Percentiles rank a stretch among this genome's conserved stretches.
These are phyloP conservation scores for Cercophora newfieldiana DNA, from an alignment of 495 filamentous ascomycete genomes.

Conservation along the genomic window DNA sequence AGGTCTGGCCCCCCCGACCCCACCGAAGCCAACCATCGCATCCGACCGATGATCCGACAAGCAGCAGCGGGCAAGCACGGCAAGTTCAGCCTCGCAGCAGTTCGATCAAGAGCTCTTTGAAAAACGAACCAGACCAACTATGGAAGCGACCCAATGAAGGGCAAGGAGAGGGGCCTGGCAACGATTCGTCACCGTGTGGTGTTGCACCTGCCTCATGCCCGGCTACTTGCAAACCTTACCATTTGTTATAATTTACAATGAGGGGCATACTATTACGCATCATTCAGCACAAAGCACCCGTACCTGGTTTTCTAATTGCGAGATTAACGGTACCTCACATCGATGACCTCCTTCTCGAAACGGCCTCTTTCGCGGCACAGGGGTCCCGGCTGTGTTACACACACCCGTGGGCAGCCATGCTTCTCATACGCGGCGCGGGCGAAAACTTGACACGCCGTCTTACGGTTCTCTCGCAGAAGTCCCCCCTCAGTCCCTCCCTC, in stretches of 20 bases:
- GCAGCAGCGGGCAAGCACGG: background rate
- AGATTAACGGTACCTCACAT: constrained; percentile 2
- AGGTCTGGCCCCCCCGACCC: constrained; percentile 12
- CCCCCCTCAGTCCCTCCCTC: background rate
- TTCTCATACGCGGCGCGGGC: constrained; percentile 1
- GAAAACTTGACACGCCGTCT: constrained; percentile 12
- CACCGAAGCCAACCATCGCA: background rate
- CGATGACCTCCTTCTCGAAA: constrained; percentile 14
- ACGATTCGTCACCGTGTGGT: background rate
- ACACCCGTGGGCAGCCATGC: too few species aligned
- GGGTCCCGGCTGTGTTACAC: background rate
- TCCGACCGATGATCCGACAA: background rate
- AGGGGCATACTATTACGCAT: constrained; percentile 1
- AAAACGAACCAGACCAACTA: background rate
- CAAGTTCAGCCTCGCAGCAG: background rate
- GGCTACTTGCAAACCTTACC: constrained; percentile 10
- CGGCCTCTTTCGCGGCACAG: constrained; percentile 10
- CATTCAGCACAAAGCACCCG: background rate
- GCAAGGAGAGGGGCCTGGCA: background rate
- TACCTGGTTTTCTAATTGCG: constrained; percentile 19
- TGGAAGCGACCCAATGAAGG: background rate
- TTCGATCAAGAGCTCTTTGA: background rate
- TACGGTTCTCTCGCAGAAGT: background rate
- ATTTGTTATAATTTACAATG: constrained; percentile 2
- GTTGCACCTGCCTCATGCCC: constrained; percentile 16